phyloP scores from a whole-genome alignment of 495 filamentous ascomycete species.

The Talaromyces wortmannii region DNA sequence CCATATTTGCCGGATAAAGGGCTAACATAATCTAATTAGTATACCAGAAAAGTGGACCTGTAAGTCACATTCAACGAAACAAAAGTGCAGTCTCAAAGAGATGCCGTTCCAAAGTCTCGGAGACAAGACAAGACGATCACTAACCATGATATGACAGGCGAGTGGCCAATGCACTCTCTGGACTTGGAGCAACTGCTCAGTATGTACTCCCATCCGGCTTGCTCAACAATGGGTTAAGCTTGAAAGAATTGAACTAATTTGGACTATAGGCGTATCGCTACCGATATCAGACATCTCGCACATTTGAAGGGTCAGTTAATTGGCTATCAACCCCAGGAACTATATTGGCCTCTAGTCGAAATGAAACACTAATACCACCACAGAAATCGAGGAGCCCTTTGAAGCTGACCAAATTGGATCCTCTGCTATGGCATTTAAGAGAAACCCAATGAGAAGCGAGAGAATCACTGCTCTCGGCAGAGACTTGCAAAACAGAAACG shows the following conservation, averaged over 20 bases:
- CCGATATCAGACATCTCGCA: conserved; percentile 76
- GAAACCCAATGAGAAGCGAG: conserved; percentile 69
- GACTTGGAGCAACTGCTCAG: conserved; percentile 76
- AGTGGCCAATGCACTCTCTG: conserved; percentile 64
- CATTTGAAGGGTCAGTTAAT: conserved; percentile 46
- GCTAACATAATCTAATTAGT: conserved; percentile 10
- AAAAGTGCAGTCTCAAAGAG: too few species aligned
- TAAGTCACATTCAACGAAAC: conserved; percentile 19
- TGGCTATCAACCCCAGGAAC: too few species aligned
- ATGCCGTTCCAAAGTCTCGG: too few species aligned
- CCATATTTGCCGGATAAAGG: too few species aligned
- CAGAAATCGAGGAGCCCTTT: conserved; percentile 82
- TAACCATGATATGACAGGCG: too few species aligned
- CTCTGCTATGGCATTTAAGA: conserved; percentile 67
- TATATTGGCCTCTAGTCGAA: too few species aligned
- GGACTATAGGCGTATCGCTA: conserved; percentile 43
- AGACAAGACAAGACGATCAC: too few species aligned
- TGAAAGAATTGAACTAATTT: too few species aligned
- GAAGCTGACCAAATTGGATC: conserved; percentile 57
- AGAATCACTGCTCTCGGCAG: conserved; percentile 73
- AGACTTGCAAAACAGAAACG: conserved; percentile 49
- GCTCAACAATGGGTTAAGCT: too few species aligned
- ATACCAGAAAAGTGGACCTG: conserved; percentile 79
- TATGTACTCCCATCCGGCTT: too few species aligned
- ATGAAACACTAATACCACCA: too few species aligned